Conservation (phyloP, 495 filamentous ascomycete genomes). For the Aspergillus haitiensis region DNA sequence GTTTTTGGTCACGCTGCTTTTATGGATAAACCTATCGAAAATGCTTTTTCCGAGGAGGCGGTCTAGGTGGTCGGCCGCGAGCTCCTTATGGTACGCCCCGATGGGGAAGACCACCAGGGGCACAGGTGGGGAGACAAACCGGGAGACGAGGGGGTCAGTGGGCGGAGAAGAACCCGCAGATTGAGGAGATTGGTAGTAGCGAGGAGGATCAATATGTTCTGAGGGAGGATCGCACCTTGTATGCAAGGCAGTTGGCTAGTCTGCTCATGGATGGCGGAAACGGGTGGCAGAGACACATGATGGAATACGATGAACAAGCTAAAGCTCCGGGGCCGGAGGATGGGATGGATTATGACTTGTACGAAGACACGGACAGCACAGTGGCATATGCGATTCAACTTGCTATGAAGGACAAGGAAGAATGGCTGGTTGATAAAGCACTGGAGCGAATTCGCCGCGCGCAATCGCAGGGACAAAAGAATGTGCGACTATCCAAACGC, state of each 20-base stretch:
- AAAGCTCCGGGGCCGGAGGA: conserved; percentile 50
- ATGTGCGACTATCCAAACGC: conserved; percentile 71
- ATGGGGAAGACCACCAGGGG: conserved; percentile 99
- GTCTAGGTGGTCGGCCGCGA: conserved; percentile 99
- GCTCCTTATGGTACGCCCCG: conserved; percentile 91
- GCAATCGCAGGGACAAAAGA: conserved; percentile 66
- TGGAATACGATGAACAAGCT: conserved; percentile 50
- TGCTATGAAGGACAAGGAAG: conserved; percentile 65
- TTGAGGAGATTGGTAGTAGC: conserved; percentile 74
- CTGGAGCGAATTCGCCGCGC: conserved; percentile 75
- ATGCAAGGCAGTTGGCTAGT: conserved; percentile 31
- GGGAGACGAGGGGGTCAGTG: conserved; percentile 58
- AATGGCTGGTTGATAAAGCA: conserved; percentile 70
- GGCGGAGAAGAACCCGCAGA: conserved; percentile 51
- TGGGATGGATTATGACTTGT: conserved; percentile 55
- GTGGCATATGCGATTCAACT: conserved; percentile 52
- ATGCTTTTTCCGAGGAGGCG: conserved; percentile 99
- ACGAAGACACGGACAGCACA: conserved; percentile 52
- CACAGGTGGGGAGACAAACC: conserved; percentile 60
- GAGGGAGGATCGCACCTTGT: conserved; percentile 28
- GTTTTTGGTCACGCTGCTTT: conserved; percentile 93
- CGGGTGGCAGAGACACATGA: conserved; percentile 44
- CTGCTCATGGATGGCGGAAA: conserved; percentile 26
- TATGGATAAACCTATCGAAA: conserved; percentile 99
- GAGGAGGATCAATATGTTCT: conserved; percentile 62